Conservation (phyloP, 2,329 filamentous ascomycete species). For the Exophiala viscosa region DNA sequence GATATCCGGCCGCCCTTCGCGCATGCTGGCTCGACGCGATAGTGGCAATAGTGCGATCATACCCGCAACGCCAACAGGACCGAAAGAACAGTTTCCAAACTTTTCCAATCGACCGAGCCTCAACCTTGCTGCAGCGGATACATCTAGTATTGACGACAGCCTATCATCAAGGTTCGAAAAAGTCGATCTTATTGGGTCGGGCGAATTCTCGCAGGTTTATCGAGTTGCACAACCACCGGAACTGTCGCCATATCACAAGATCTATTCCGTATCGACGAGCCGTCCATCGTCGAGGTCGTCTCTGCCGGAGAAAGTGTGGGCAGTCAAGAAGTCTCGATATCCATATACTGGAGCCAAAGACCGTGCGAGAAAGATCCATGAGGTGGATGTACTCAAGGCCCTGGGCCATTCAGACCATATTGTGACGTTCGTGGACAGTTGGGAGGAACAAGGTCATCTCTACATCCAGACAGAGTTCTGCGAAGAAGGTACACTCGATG, state of each 20-base stretch:
- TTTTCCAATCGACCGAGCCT: conserved; percentile 62
- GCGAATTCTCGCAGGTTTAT: conserved; percentile 92
- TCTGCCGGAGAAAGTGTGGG: conserved; percentile 65
- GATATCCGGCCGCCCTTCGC: conserved; percentile 63
- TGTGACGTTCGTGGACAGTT: conserved; percentile 76
- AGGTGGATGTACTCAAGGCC: conserved; percentile 75
- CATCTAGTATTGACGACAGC: conserved; percentile 69
- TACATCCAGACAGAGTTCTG: conserved; percentile 99
- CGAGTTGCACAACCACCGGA: conserved; percentile 58
- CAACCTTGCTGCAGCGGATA: conserved; percentile 66
- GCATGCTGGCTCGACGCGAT: conserved; percentile 38
- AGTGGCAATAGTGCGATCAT: conserved; percentile 44
- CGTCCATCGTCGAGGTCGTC: conserved; percentile 53
- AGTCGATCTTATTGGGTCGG: conserved; percentile 75
- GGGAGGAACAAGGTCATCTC: conserved; percentile 79
- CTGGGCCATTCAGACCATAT: conserved; percentile 79
- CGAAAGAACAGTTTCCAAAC: conserved; percentile 54
- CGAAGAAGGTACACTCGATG: conserved; percentile 84
- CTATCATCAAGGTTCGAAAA: conserved; percentile 74
- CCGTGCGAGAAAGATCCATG: conserved; percentile 76
- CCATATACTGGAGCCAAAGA: conserved; percentile 75
- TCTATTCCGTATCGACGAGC: conserved; percentile 44
- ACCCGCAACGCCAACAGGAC: conserved; percentile 79
- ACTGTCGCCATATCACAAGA: conserved; percentile 36
- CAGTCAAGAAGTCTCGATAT: conserved; percentile 88